Conservation (phyloP, 192 early-diverging fungal species). For the Helicostylum pulchrum region DNA sequence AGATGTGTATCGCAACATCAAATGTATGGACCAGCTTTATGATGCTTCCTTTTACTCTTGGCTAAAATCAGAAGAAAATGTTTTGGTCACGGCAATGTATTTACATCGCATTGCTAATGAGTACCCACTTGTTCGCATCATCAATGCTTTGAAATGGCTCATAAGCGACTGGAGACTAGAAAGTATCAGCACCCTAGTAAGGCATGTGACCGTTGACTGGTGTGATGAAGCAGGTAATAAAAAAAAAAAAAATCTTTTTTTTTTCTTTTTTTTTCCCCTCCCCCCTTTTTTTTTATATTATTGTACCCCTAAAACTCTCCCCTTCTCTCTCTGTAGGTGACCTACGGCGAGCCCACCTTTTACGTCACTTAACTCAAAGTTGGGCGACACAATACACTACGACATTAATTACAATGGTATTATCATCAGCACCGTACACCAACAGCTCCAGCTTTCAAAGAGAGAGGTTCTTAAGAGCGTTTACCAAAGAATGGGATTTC, state of each 20-base stretch:
- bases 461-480: conserved; percentile 49
- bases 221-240: conserved; percentile 45
- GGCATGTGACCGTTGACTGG: conserved; percentile 72
- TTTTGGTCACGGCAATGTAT: conserved; percentile 64
- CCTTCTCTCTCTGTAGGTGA: conserved; percentile 35
- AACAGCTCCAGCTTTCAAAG: conserved; percentile 21
- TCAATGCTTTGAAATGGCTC: conserved; percentile 74
- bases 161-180: conserved; percentile 71
- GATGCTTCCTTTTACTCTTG: conserved; percentile 75
- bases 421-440: conserved; percentile 36
- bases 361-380: conserved; percentile 47
- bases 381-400: conserved; percentile 55
- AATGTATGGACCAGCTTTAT: conserved; percentile 73
- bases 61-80: conserved; percentile 74
- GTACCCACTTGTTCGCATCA: conserved; percentile 68
- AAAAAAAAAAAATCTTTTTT: background rate
- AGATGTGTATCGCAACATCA: conserved; percentile 70
- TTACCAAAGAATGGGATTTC: conserved; percentile 64
- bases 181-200: conserved; percentile 65
- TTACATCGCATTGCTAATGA: conserved; percentile 74
- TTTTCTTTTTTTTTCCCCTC: background rate
- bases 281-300: background rate
- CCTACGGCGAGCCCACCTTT: conserved; percentile 41
- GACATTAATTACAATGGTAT: conserved; percentile 44
- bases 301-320: background rate